Evolutionary conservation across 129 eudicot genomes (phyloP).

Genomic region (Deinandra increscens): DNA sequence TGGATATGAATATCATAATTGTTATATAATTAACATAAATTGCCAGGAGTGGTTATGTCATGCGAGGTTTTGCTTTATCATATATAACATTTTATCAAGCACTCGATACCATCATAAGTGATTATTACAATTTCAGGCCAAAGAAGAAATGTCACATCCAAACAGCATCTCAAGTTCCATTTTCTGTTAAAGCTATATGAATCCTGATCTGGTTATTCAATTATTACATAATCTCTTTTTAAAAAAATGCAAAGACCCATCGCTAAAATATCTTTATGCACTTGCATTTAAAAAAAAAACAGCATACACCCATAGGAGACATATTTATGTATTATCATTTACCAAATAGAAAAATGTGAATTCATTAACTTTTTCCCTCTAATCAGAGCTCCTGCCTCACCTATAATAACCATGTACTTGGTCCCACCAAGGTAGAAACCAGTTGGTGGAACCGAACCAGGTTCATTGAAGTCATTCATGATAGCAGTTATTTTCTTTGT

Average conservation of each 20-base stretch:
- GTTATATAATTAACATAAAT: no score
- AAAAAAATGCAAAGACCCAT: not conserved
- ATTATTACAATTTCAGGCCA: no score
- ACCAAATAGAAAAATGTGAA: not conserved
- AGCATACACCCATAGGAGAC: not conserved
- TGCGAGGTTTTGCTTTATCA: no score
- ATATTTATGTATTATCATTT: not conserved
- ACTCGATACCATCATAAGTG: no score
- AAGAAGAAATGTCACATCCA: not conserved
- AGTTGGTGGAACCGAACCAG: conserved; percentile 90
- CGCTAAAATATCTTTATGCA: conserved; percentile 7
- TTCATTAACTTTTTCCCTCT: conserved; percentile 82
- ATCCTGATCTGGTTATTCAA: not conserved
- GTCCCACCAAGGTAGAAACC: conserved; percentile 86
- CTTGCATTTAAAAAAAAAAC: not conserved
- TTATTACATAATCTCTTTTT: not conserved
- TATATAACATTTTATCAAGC: no score
- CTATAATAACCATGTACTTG: conserved; percentile 93
- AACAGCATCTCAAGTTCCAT: not conserved
- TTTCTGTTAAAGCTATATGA: not conserved
- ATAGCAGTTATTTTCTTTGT: conserved; percentile 68
- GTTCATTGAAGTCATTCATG: conserved; percentile 69
- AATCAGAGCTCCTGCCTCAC: conserved; percentile 82
- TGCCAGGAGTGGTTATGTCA: no score
- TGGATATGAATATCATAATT: no score